A percentile compares a stretch with the other conserved stretches of the same genome.
phyloP scores from a whole-genome alignment of 108 stramenopile species.

The Pelagomonas calceolata region DNA sequence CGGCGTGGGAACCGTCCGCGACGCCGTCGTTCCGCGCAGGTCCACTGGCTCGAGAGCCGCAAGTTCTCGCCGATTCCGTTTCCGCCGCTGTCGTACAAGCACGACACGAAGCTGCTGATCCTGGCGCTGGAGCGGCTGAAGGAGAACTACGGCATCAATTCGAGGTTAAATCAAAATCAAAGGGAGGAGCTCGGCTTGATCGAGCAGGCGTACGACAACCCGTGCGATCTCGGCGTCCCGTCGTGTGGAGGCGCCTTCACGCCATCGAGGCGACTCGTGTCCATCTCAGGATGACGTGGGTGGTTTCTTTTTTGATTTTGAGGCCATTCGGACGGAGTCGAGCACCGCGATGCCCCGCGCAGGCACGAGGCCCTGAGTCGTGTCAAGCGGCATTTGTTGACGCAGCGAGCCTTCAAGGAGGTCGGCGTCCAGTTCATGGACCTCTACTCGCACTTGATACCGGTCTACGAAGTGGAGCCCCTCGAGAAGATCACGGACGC shows the following conservation, averaged over 20 bases:
- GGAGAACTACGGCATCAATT: slow-evolving; percentile 84
- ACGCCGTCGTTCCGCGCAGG: too few species aligned
- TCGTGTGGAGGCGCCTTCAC: slow-evolving; percentile 18
- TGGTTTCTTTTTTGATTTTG: too few species aligned
- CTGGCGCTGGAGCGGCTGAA: slow-evolving; percentile 96
- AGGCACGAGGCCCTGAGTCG: slow-evolving; percentile 79
- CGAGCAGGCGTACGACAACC: slow-evolving; percentile 98
- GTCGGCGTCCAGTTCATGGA: slow-evolving; percentile 98
- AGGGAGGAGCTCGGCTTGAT: slow-evolving; percentile 95
- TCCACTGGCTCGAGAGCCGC: slow-evolving; percentile 98
- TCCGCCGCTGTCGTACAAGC: slow-evolving; percentile 98
- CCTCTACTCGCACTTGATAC: slow-evolving; percentile 90
- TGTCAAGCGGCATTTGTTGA: slow-evolving; percentile 95
- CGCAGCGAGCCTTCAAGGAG: slow-evolving; percentile 98
- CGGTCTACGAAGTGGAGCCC: slow-evolving; percentile 93
- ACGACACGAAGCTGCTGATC: slow-evolving; percentile 99
- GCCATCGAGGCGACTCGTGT: too few species aligned
- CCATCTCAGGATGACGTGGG: too few species aligned
- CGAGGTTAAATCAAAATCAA: slow-evolving; percentile 82
- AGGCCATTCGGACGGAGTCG: too few species aligned
- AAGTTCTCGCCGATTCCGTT: slow-evolving; percentile 98
- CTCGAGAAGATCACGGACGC: slow-evolving; percentile 98
- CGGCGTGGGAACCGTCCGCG: too few species aligned
- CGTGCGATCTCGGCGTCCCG: too few species aligned
- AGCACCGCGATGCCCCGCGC: too few species aligned